A percentile compares a stretch with the other conserved stretches of the same genome.
These are phyloP conservation scores for Collybia sordida DNA, from an alignment of 768 basidiomycete species.

Conservation along the genomic window DNA sequence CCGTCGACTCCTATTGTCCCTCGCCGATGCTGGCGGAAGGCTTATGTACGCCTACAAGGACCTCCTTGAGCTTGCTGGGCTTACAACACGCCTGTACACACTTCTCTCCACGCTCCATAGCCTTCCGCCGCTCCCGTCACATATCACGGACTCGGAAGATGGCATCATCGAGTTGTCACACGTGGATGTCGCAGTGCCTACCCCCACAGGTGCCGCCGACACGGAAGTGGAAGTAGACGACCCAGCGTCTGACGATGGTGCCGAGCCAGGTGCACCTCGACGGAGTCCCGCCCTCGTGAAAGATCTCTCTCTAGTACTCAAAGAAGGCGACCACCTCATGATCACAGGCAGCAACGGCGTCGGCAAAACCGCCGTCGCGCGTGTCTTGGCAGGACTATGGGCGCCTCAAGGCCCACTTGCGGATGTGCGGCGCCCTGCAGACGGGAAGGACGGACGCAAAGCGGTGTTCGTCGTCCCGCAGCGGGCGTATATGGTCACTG, in stretches of 20 bases:
- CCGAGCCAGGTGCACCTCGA: slow-evolving; percentile 10
- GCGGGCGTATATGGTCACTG: slow-evolving; percentile 88
- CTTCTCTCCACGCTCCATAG: slow-evolving; percentile 85
- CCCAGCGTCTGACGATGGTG: not conserved
- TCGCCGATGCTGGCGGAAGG: slow-evolving; percentile 95
- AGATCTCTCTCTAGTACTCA: slow-evolving; percentile 63
- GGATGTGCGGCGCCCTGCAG: slow-evolving; percentile 30
- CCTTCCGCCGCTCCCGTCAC: slow-evolving; percentile 50
- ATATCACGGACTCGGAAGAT: slow-evolving; percentile 30
- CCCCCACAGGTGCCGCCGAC: slow-evolving; percentile 5
- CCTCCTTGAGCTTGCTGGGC: slow-evolving; percentile 89
- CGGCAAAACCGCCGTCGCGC: slow-evolving; percentile 86
- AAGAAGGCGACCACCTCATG: slow-evolving; percentile 82
- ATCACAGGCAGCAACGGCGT: slow-evolving; percentile 93
- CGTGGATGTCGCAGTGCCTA: slow-evolving; percentile 72
- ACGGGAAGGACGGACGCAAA: slow-evolving; percentile 35
- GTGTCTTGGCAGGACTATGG: slow-evolving; percentile 91
- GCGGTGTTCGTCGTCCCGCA: slow-evolving; percentile 90
- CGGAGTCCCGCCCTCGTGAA: slow-evolving; percentile 57
- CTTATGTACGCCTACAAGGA: slow-evolving; percentile 98
- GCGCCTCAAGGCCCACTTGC: slow-evolving; percentile 46
- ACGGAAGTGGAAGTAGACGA: slow-evolving; percentile 11
- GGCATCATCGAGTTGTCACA: slow-evolving; percentile 61
- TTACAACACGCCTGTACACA: slow-evolving; percentile 87
- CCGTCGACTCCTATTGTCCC: slow-evolving; percentile 82